phyloP scores from a whole-genome alignment of 192 early-diverging fungal genomes.

The Pilaira anomala region DNA sequence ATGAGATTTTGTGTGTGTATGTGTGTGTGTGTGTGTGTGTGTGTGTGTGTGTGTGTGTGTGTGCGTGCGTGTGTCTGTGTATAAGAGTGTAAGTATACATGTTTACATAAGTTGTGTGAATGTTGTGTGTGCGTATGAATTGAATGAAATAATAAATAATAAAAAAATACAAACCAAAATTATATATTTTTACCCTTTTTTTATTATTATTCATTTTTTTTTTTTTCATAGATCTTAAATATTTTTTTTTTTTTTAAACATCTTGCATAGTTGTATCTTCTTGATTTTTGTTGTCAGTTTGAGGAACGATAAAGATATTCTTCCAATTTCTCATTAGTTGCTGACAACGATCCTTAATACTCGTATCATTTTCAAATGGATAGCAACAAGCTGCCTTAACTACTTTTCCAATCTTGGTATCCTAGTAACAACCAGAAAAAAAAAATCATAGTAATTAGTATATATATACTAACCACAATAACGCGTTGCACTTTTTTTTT shows the following conservation, averaged over 20 bases:
- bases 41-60: no score
- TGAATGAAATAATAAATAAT: no score
- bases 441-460: not conserved
- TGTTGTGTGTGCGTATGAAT: no score
- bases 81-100: no score
- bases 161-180: not conserved
- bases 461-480: not conserved
- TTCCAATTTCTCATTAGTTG: constrained; percentile 32
- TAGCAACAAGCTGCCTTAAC: constrained; percentile 28
- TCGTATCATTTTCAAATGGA: constrained; percentile 23
- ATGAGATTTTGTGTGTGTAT: not conserved
- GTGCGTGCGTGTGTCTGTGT: no score
- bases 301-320: constrained; percentile 11
- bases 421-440: constrained; percentile 13
- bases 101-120: no score
- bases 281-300: not conserved
- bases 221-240: no score
- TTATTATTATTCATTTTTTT: not conserved
- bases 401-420: constrained; percentile 38
- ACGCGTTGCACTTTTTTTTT: not conserved
- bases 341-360: constrained; percentile 23
- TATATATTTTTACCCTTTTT: not conserved
- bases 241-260: no score
- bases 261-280: not conserved
- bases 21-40: no score